A percentile compares a stretch with the other conserved stretches of the same genome.
phyloP scores from a whole-genome alignment of 2,329 filamentous ascomycete species.

The Sclerotinia borealis region DNA sequence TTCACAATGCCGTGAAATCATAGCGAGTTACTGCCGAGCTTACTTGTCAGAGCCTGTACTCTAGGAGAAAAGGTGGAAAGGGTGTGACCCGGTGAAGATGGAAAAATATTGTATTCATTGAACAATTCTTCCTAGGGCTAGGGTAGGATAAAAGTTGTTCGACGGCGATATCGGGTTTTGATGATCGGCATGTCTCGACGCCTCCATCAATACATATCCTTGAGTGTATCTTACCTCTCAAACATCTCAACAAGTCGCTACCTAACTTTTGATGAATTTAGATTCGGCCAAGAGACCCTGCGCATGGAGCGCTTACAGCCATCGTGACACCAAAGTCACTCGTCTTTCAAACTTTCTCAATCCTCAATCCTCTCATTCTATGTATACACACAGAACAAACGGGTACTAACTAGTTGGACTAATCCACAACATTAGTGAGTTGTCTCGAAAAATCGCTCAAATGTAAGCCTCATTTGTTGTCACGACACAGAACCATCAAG shows the following conservation, averaged over 20 bases:
- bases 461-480: constrained; percentile 3
- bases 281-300: background rate
- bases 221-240: background rate
- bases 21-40: constrained; percentile 1
- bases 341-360: background rate
- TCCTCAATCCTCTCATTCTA: background rate
- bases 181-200: background rate
- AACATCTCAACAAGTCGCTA: background rate
- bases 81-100: background rate
- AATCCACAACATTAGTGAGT: constrained; percentile 2
- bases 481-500: constrained; percentile 1
- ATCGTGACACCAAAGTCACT: background rate
- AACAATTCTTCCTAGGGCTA: background rate
- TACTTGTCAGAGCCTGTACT: background rate
- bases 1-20: background rate
- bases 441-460: constrained; percentile 7
- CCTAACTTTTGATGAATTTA: background rate
- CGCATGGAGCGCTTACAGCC: background rate
- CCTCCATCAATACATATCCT: background rate
- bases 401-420: background rate
- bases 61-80: background rate
- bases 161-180: background rate
- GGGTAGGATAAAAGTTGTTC: background rate
- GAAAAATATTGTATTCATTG: background rate
- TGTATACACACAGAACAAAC: background rate